phyloP scores from a whole-genome alignment of 352 stramenopile species.

The Globisporangium lucens region DNA sequence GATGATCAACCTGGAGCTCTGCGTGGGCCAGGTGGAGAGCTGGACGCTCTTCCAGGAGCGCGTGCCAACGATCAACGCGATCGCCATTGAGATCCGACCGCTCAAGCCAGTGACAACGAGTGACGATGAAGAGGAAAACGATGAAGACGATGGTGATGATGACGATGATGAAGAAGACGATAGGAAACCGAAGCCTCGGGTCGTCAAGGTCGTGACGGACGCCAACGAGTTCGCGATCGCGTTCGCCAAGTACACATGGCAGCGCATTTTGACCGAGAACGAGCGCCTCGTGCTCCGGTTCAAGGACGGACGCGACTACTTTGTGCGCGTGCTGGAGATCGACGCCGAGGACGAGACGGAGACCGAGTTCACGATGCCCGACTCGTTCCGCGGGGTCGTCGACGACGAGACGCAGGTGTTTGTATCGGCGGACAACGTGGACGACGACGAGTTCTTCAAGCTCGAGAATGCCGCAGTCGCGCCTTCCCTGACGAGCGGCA shows the following conservation, averaged over 20 bases:
- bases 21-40: constrained; percentile 59
- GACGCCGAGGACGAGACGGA: constrained; percentile 69
- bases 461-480: constrained; percentile 36
- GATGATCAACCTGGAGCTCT: constrained; percentile 82
- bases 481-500: constrained; percentile 10
- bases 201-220: constrained; percentile 32
- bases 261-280: constrained; percentile 75
- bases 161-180: constrained; percentile 20
- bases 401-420: constrained; percentile 61
- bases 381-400: constrained; percentile 68
- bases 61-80: constrained; percentile 33
- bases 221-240: constrained; percentile 45
- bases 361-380: constrained; percentile 84
- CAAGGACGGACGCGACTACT: constrained; percentile 50
- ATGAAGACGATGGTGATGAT: constrained; percentile 16
- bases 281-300: constrained; percentile 64
- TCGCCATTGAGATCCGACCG: constrained; percentile 73
- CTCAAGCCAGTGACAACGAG: constrained; percentile 16
- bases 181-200: not conserved
- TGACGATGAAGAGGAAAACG: constrained; percentile 12
- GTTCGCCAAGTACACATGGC: constrained; percentile 53
- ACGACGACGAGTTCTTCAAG: constrained; percentile 26
- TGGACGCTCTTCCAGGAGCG: constrained; percentile 75
- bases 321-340: constrained; percentile 69
- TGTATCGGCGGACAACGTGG: constrained; percentile 49